Evolutionary conservation across 2,329 filamentous ascomycete species (phyloP).

Genomic region (Trichoderma pleuroti): DNA sequence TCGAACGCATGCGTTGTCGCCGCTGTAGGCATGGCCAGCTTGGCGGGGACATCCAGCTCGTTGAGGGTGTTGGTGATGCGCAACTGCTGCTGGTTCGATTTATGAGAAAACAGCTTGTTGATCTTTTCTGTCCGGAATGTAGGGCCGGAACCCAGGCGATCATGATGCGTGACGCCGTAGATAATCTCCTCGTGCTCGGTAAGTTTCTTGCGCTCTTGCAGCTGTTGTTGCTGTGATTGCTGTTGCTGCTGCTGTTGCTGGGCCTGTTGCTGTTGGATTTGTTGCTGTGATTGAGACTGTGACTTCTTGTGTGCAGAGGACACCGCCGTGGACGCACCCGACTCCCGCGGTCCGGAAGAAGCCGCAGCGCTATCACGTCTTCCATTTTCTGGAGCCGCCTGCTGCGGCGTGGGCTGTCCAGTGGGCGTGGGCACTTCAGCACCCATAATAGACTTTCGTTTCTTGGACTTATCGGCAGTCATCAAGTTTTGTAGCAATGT

Average conservation of each 20-base stretch:
- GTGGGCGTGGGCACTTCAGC: slow-evolving; percentile 50
- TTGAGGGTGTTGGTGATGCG: slow-evolving; percentile 70
- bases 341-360: slow-evolving; percentile 38
- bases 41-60: slow-evolving; percentile 66
- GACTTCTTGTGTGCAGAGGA: slow-evolving; percentile 50
- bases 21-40: slow-evolving; percentile 72
- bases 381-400: slow-evolving; percentile 35
- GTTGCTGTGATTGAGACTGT: slow-evolving; percentile 35
- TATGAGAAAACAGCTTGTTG: slow-evolving; percentile 73
- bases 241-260: slow-evolving; percentile 29
- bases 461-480: slow-evolving; percentile 82
- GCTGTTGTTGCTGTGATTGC: slow-evolving; percentile 33
- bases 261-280: slow-evolving; percentile 25
- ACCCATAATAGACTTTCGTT: slow-evolving; percentile 67
- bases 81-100: slow-evolving; percentile 70
- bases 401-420: slow-evolving; percentile 37
- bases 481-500: slow-evolving; percentile 79
- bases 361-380: slow-evolving; percentile 54
- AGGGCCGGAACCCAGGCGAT: slow-evolving; percentile 80
- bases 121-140: slow-evolving; percentile 85
- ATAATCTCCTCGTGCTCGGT: slow-evolving; percentile 69
- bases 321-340: slow-evolving; percentile 34
- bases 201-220: slow-evolving; percentile 64
- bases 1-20: slow-evolving; percentile 70
- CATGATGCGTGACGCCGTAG: slow-evolving; percentile 82